Conservation (phyloP, 345 rosid genomes). For the Sapria himalayana region DNA sequence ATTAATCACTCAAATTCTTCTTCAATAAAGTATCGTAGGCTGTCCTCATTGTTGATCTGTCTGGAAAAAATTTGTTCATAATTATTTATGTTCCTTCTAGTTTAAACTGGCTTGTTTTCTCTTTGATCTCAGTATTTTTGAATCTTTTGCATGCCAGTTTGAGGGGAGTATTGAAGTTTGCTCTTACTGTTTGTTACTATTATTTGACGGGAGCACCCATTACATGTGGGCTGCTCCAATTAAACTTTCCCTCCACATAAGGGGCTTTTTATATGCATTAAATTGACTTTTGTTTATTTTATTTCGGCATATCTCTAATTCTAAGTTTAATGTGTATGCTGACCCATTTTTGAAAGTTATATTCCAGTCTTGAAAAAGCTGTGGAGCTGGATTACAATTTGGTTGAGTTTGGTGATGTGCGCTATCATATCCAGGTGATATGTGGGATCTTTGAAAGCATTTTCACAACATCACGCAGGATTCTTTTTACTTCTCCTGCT, state of each 20-base stretch:
- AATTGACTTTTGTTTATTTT: background rate
- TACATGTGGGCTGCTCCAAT: too few relatives aligned
- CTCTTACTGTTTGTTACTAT: background rate
- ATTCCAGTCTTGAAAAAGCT: constrained; percentile 63
- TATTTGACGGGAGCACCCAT: too few relatives aligned
- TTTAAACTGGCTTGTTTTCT: background rate
- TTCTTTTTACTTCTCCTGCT: too few relatives aligned
- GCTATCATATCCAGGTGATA: constrained; percentile 80
- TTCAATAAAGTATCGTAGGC: too few relatives aligned
- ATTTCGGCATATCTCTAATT: constrained; percentile 4
- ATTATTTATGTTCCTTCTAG: too few relatives aligned
- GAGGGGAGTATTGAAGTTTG: background rate
- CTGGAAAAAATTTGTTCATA: too few relatives aligned
- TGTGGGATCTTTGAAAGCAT: too few relatives aligned
- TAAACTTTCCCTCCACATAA: too few relatives aligned
- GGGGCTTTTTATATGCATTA: background rate
- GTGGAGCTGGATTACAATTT: constrained; percentile 79
- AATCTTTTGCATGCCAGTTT: background rate
- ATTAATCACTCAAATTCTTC: too few relatives aligned
- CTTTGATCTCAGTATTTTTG: background rate
- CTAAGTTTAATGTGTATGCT: background rate
- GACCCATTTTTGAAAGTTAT: background rate
- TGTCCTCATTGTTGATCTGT: too few relatives aligned
- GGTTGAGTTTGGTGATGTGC: constrained; percentile 88
- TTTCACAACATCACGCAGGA: too few relatives aligned